phyloP scores from a whole-genome alignment of 1,284 basidiomycete genomes.

The Exobasidium cylindrosporum region DNA sequence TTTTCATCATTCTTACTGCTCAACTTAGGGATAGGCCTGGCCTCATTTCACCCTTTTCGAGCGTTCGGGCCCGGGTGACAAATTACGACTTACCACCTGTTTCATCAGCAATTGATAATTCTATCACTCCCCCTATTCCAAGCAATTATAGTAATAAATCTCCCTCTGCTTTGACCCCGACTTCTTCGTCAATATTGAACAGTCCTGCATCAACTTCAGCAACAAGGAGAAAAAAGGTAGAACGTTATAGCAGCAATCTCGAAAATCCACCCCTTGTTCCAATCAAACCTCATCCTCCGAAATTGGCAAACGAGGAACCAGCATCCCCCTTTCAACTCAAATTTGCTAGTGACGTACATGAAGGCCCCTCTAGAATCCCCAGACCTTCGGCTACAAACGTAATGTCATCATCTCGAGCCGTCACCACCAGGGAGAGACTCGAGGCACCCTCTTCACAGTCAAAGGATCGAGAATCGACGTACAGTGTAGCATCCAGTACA shows the following conservation, averaged over 20 bases:
- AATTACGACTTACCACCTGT: not conserved
- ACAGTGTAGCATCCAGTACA: not conserved
- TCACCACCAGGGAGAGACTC: no score
- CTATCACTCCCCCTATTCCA: not conserved
- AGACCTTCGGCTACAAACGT: not conserved
- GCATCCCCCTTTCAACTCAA: constrained; percentile 1
- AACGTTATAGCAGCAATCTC: not conserved
- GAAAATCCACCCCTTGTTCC: not conserved
- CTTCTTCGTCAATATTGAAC: not conserved
- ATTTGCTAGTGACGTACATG: constrained; percentile 1
- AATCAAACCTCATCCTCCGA: constrained; percentile 8
- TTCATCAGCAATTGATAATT: not conserved
- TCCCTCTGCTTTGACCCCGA: not conserved
- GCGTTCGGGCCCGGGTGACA: not conserved
- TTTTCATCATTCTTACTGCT: not conserved
- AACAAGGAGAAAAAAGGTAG: not conserved
- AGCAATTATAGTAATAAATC: no score
- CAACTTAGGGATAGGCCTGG: not conserved
- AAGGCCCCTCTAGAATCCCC: not conserved
- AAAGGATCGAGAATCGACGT: not conserved
- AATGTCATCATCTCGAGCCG: not conserved
- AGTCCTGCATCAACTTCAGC: not conserved
- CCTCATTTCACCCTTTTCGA: not conserved
- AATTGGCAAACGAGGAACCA: not conserved
- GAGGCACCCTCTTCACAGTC: no score